phyloP scores from a whole-genome alignment of 768 basidiomycete genomes.

The Cystofilobasidium bisporidii region DNA sequence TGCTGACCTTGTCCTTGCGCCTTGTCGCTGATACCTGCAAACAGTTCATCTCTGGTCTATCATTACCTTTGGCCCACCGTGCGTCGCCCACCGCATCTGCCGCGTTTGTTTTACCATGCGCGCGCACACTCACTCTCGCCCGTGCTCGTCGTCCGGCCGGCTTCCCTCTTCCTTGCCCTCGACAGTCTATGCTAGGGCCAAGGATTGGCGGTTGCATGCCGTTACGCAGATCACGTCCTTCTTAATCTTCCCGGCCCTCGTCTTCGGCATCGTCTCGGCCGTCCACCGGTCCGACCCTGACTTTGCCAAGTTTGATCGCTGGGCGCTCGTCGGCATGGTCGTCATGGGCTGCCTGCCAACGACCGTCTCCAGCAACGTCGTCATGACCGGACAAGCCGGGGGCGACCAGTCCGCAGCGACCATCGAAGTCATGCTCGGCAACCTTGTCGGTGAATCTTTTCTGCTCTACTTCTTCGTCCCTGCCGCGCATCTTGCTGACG shows the following conservation, averaged over 20 bases:
- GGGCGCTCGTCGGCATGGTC: slow-evolving; percentile 35
- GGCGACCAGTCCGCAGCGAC: slow-evolving; percentile 38
- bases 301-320: slow-evolving; percentile 30
- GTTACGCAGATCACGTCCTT: slow-evolving; percentile 36
- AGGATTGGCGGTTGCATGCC: slow-evolving; percentile 36
- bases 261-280: slow-evolving; percentile 34
- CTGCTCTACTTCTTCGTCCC: background rate
- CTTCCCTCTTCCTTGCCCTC: background rate
- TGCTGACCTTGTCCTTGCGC: background rate
- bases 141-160: no score
- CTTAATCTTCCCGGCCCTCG: slow-evolving; percentile 35
- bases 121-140: no score
- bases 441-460: slow-evolving; percentile 32
- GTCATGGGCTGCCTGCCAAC: slow-evolving; percentile 32
- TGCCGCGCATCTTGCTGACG: background rate
- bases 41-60: slow-evolving; percentile 34
- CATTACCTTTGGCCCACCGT: slow-evolving; percentile 31
- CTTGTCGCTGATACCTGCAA: slow-evolving; percentile 22
- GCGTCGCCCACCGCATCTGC: background rate
- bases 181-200: slow-evolving; percentile 26
- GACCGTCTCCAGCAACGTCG: slow-evolving; percentile 33
- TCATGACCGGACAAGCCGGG: slow-evolving; percentile 37
- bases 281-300: slow-evolving; percentile 32
- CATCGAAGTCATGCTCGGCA: slow-evolving; percentile 36
- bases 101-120: background rate